A percentile compares a stretch with the other conserved stretches of the same genome.
Evolutionary conservation across 139 green algal genomes (phyloP).

Genomic region (Haematococcus lacustris): DNA sequence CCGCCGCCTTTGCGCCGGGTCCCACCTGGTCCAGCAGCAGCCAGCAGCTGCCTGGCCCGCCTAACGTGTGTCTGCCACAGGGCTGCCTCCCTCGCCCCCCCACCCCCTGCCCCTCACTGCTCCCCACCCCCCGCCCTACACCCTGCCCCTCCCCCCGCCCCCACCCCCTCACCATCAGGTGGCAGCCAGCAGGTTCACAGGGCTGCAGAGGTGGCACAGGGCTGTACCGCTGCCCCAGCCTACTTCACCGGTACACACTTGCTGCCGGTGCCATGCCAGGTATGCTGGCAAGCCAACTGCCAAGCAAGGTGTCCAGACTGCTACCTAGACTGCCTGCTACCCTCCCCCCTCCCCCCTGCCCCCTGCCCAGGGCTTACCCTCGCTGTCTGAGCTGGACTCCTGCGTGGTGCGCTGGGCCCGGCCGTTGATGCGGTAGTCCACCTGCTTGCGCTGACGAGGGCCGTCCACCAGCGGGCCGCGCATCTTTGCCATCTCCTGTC

Average conservation of each 20-base stretch:
- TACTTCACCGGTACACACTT: background rate
- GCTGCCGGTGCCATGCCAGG: background rate
- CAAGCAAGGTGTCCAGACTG: background rate
- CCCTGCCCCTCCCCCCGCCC: too few species aligned
- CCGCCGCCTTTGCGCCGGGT: too few species aligned
- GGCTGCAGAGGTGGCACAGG: too few species aligned
- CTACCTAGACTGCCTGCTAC: background rate
- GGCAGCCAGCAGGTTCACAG: too few species aligned
- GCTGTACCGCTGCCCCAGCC: too few species aligned
- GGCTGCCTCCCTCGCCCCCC: too few species aligned
- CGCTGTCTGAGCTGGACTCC: background rate
- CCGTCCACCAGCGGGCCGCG: slow-evolving; percentile 17
- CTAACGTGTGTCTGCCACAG: too few species aligned
- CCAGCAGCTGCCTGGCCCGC: too few species aligned
- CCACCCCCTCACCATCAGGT: too few species aligned
- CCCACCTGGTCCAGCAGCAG: too few species aligned
- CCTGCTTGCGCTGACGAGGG: slow-evolving; percentile 27
- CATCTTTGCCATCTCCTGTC: background rate
- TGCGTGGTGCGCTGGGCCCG: slow-evolving; percentile 9
- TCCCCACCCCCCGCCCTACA: too few species aligned
- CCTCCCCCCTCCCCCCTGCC: background rate
- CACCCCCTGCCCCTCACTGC: too few species aligned
- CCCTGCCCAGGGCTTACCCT: background rate
- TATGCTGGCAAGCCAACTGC: background rate
- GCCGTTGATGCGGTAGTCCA: slow-evolving; percentile 44